A percentile compares a stretch with the other conserved stretches of the same genome.
Conservation (phyloP, 2,329 filamentous ascomycete genomes). For the Fonsecaea pugnacius region DNA sequence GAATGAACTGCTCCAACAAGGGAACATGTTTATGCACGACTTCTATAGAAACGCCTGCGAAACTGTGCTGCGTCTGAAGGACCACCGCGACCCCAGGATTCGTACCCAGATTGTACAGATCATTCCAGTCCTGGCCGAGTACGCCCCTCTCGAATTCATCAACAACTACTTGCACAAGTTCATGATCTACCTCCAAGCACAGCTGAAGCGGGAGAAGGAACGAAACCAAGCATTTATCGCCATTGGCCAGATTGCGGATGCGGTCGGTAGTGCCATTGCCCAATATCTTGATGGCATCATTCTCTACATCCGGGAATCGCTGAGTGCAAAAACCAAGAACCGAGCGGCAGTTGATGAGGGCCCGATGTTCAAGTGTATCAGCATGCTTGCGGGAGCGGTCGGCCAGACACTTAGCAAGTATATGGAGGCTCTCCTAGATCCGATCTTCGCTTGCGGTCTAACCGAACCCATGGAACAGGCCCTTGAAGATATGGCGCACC, state of each 20-base stretch:
- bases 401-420: slow-evolving; percentile 98
- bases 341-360: slow-evolving; percentile 63
- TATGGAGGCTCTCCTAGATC: slow-evolving; percentile 92
- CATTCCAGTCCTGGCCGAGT: slow-evolving; percentile 90
- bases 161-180: slow-evolving; percentile 88
- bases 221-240: slow-evolving; percentile 92
- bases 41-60: slow-evolving; percentile 92
- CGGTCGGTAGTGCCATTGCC: slow-evolving; percentile 91
- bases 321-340: slow-evolving; percentile 48
- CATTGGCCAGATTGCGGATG: slow-evolving; percentile 94
- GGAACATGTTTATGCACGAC: slow-evolving; percentile 99
- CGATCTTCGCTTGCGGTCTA: slow-evolving; percentile 94
- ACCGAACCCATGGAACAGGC: slow-evolving; percentile 94
- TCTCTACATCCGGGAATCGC: slow-evolving; percentile 85
- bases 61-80: slow-evolving; percentile 87
- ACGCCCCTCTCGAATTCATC: slow-evolving; percentile 88
- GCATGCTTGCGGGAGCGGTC: slow-evolving; percentile 90
- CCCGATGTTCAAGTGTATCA: slow-evolving; percentile 96
- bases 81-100: slow-evolving; percentile 86
- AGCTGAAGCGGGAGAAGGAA: slow-evolving; percentile 94
- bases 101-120: slow-evolving; percentile 86
- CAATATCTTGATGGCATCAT: slow-evolving; percentile 94
- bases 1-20: slow-evolving; percentile 89
- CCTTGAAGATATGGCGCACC: slow-evolving; percentile 97
- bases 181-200: slow-evolving; percentile 92